Evolutionary conservation across 2,329 filamentous ascomycete species (phyloP).

Genomic region (Colletotrichum sp.): DNA sequence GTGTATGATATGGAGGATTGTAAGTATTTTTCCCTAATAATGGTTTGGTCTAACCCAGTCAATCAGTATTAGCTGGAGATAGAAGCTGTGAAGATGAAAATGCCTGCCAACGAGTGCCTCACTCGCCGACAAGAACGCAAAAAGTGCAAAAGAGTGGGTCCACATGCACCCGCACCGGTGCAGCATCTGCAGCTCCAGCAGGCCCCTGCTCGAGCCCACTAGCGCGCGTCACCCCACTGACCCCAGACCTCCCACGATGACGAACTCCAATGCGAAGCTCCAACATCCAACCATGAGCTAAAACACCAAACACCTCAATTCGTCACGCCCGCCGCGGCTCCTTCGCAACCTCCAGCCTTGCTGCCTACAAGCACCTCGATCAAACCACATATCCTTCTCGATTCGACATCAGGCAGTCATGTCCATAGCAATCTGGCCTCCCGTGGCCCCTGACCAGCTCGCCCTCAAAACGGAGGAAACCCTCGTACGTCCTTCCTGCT

Average conservation of each 20-base stretch:
- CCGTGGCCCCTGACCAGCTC: constrained; percentile 54
- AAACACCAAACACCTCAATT: background rate
- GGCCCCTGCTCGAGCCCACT: background rate
- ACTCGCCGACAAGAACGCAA: background rate
- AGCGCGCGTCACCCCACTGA: background rate
- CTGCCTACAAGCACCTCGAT: background rate
- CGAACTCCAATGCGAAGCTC: background rate
- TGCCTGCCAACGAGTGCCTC: background rate
- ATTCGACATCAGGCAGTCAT: constrained; percentile 35
- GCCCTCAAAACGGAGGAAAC: constrained; percentile 53
- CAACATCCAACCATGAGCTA: constrained; percentile 11
- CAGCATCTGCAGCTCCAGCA: background rate
- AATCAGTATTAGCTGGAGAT: background rate
- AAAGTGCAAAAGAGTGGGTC: background rate
- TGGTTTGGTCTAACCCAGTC: fast-evolving
- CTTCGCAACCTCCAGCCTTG: background rate
- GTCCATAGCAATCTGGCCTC: constrained; percentile 66
- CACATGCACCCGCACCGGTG: background rate
- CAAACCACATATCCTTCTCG: background rate
- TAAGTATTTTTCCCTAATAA: too few relatives aligned
- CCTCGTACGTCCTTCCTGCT: constrained; percentile 49
- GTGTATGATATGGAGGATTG: background rate
- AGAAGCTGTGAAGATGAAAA: background rate
- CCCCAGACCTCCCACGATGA: constrained; percentile 7
- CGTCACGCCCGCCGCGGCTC: constrained; percentile 4